A percentile compares a stretch with the other conserved stretches of the same genome.
These are phyloP conservation scores for Spatholobus suberectus DNA, from an alignment of 306 rosid genomes.

Conservation along the genomic window DNA sequence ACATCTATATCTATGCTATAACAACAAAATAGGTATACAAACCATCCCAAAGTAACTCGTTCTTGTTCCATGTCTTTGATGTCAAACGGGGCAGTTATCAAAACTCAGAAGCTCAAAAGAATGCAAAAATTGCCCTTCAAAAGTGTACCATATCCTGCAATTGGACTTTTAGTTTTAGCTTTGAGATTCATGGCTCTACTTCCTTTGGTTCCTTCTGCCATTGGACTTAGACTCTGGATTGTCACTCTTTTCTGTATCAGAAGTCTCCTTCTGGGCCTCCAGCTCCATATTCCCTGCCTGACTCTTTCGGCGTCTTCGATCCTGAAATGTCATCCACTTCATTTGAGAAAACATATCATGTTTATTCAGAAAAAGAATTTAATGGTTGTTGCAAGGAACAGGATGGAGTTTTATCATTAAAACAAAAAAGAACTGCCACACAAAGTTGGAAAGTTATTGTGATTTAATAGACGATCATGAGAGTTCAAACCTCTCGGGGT, in stretches of 20 bases:
- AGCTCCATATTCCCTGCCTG: constrained; percentile 51
- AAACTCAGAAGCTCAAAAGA: constrained; percentile 51
- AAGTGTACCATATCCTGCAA: constrained; percentile 34
- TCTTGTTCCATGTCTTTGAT: constrained; percentile 42
- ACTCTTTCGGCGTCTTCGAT: constrained; percentile 68
- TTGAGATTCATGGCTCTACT: constrained; percentile 42
- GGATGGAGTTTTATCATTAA: neutral
- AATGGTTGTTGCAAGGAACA: constrained; percentile 10
- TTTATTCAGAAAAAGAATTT: neutral
- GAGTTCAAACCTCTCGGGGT: constrained; percentile 78
- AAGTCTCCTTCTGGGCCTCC: constrained; percentile 51
- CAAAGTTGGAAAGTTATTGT: constrained; percentile 7
- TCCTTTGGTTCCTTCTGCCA: constrained; percentile 54
- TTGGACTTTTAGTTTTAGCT: constrained; percentile 31
- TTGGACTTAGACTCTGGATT: constrained; percentile 53
- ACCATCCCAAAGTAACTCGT: constrained; percentile 41
- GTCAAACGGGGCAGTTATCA: constrained; percentile 49
- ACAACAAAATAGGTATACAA: constrained; percentile 44
- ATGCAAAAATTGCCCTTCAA: constrained; percentile 49
- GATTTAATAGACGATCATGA: constrained; percentile 20
- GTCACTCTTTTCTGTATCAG: constrained; percentile 62
- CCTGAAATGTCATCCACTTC: constrained; percentile 53
- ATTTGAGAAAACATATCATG: constrained; percentile 27
- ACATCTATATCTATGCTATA: constrained; percentile 55
- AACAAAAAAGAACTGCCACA: neutral